A percentile compares a stretch with the other conserved stretches of the same genome.
phyloP scores from a whole-genome alignment of 257 asterid genomes.

The Solanum bulbocastanum region DNA sequence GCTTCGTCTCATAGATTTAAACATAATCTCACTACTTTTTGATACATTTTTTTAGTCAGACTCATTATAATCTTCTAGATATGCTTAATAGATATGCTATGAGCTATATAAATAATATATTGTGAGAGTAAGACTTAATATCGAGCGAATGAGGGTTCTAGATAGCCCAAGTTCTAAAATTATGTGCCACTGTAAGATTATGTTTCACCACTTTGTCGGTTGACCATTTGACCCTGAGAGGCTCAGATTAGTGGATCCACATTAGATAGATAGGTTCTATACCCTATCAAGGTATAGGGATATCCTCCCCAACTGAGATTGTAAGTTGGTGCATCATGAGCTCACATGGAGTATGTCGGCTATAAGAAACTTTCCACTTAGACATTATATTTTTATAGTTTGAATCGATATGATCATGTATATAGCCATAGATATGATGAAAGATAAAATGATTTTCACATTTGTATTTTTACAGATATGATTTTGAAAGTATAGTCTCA shows the following conservation, averaged over 20 bases:
- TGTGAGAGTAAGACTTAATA: background rate
- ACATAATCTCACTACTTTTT: background rate
- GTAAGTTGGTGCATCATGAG: background rate
- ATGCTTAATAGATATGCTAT: background rate
- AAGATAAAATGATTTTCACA: background rate
- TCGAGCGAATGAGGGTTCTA: background rate
- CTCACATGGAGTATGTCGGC: background rate
- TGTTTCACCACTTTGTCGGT: background rate
- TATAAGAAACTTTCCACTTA: background rate
- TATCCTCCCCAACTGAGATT: background rate
- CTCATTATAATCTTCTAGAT: background rate
- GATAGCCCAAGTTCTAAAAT: background rate
- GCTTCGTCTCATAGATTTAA: background rate
- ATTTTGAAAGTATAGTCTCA: background rate
- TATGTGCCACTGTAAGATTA: background rate
- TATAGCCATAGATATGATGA: background rate
- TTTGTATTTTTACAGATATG: too few relatives aligned
- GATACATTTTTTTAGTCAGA: too few relatives aligned
- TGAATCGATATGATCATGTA: background rate
- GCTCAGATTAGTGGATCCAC: background rate
- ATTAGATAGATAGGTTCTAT: background rate
- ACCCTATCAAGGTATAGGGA: background rate
- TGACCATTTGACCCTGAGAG: background rate
- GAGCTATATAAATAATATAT: too few relatives aligned
- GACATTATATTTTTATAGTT: background rate